Conservation (phyloP, 1,139 yeast species). For the Trichomonascaceae sp. region DNA sequence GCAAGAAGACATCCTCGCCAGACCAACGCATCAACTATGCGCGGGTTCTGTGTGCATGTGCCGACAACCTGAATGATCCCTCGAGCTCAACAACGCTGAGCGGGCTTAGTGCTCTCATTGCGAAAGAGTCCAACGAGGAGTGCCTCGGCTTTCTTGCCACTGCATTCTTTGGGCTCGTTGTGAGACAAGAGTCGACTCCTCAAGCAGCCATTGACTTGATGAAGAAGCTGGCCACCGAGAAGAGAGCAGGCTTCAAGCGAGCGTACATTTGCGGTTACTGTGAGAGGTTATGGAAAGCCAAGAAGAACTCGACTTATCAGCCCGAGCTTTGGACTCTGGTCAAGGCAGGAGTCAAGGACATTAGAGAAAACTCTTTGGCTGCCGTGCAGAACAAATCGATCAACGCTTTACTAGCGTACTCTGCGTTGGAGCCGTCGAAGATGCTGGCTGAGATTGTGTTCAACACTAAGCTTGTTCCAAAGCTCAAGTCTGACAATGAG, state of each 20-base stretch:
- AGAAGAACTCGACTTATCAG: slow-evolving; percentile 10
- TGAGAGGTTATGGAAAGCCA: too few species aligned
- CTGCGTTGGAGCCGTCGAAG: slow-evolving; percentile 10
- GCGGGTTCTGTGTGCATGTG: slow-evolving; percentile 28
- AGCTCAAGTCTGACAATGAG: slow-evolving; percentile 15
- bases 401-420: slow-evolving; percentile 20
- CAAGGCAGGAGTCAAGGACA: slow-evolving; percentile 24
- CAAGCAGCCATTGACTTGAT: slow-evolving; percentile 26
- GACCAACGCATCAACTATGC: slow-evolving; percentile 51
- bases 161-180: slow-evolving; percentile 36
- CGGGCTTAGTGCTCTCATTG: slow-evolving; percentile 37
- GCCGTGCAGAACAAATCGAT: slow-evolving; percentile 23
- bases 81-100: too few species aligned
- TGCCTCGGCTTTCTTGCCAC: slow-evolving; percentile 41
- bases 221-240: slow-evolving; percentile 47
- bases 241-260: slow-evolving; percentile 48
- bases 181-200: slow-evolving; percentile 7
- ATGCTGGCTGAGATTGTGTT: slow-evolving; percentile 4
- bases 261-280: slow-evolving; percentile 53
- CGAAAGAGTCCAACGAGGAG: slow-evolving; percentile 66
- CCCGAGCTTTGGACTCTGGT: slow-evolving; percentile 23
- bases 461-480: slow-evolving; percentile 14
- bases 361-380: slow-evolving; percentile 19
- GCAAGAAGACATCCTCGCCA: slow-evolving; percentile 41
- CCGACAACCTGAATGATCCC: too few species aligned